Base-by-base conservation (phyloP, 257 asterid genomes). In the Catharanthus roseus region DNA sequence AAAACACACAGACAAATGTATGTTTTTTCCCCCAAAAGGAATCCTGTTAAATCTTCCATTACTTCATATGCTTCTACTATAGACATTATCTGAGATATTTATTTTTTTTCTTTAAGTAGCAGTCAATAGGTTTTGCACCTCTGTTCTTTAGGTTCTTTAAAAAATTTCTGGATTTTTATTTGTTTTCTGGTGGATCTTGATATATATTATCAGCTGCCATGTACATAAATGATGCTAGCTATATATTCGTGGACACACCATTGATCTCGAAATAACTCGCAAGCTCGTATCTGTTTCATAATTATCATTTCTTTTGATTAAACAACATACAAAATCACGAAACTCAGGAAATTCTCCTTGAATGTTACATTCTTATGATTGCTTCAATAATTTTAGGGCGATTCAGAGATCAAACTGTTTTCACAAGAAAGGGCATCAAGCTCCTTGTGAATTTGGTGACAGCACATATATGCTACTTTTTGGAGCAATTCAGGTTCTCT, bases 351-450 rank as follows among this genome's bases (percentile, higher is more conserved):
- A 45, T 45, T 45, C 51, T 45, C 19, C 19, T 12, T 13, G 19
- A 45, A 11, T 18, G 51, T 12, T 0, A 45, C 51, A 12, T n/a
- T 51, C 34, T 18, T 3, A 38, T 41, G 58, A 39, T 55, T 23
- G 54, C 34, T 77, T 66, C 31, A 31, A 56, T 71, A 76, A 47
- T 63, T 65, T 28, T 58, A 87, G 89, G 86, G 89, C 92, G 19
- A 87, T 87, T 70, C 74, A 81, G 78, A 74, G 78, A 83, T 87
- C 92, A 56, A 87, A 87, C 72, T 87, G 92, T 47, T 87, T 79
- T 72, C 92, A 87, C 84, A 50, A 76, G 58, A 72, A 83, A 67
- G 92, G 89, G 47, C 92, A 87, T 0, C 60, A 81, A 56, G 85
- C 86, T 61, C 84, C 88, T 10, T 85, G 89, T 76, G 82, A 79